A percentile compares a stretch with the other conserved stretches of the same genome.
Conservation (phyloP, 1,139 yeast species). For the Geotrichum restrictum region DNA sequence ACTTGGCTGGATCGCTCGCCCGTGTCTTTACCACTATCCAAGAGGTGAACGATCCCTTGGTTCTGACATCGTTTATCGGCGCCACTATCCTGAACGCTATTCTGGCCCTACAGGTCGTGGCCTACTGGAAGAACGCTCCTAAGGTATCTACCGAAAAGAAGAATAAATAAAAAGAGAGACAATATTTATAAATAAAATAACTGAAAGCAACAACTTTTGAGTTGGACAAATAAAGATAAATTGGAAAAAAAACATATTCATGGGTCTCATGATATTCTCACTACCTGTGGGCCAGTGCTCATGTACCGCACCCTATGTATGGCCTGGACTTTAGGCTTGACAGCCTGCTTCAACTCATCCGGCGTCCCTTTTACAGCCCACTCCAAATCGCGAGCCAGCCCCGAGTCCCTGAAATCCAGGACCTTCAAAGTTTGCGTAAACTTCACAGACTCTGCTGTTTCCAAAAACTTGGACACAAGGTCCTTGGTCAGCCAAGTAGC, state of each 20-base stretch:
- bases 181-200: neutral
- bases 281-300: no score
- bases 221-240: neutral
- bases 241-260: neutral
- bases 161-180: slow-evolving; percentile 7
- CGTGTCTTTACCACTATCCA: slow-evolving; percentile 56
- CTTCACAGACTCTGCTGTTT: slow-evolving; percentile 11
- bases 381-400: slow-evolving; percentile 24
- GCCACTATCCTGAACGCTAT: slow-evolving; percentile 38
- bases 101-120: slow-evolving; percentile 38
- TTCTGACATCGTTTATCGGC: slow-evolving; percentile 37
- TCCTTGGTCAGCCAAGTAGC: slow-evolving; percentile 32
- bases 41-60: slow-evolving; percentile 39
- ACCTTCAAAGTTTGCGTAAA: slow-evolving; percentile 10
- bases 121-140: slow-evolving; percentile 32
- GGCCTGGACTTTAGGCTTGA: neutral
- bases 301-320: no score
- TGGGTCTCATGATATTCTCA: no score
- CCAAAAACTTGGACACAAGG: slow-evolving; percentile 20
- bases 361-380: slow-evolving; percentile 27
- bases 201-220: neutral
- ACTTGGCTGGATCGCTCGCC: slow-evolving; percentile 52
- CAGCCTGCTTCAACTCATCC: neutral
- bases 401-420: slow-evolving; percentile 26
- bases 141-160: slow-evolving; percentile 13